A percentile compares a stretch with the other conserved stretches of the same genome.
Evolutionary conservation across 1,139 yeast genomes (phyloP).

Genomic region (Nakaseomyces bracarensis): DNA sequence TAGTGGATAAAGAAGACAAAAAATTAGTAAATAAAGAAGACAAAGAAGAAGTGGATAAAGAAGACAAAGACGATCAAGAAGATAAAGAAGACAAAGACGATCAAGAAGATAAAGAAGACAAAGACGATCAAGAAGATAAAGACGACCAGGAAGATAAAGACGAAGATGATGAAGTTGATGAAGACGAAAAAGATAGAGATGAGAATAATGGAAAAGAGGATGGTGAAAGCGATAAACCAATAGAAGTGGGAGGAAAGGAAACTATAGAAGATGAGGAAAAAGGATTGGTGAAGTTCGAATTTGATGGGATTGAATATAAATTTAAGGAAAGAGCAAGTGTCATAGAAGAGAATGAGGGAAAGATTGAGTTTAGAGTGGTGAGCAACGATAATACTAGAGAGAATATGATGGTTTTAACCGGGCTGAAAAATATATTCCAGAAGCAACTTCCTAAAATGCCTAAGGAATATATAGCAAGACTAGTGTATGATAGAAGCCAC

Average conservation of each 20-base stretch:
- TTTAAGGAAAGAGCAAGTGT: constrained; percentile 92
- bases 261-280: constrained; percentile 34
- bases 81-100: constrained; percentile 9
- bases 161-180: constrained; percentile 31
- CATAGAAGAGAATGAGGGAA: constrained; percentile 82
- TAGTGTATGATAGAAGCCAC: constrained; percentile 91
- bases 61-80: no score
- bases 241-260: constrained; percentile 23
- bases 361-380: constrained; percentile 90
- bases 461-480: constrained; percentile 84
- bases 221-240: constrained; percentile 17
- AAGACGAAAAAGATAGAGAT: constrained; percentile 29
- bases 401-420: constrained; percentile 84
- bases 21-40: no score
- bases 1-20: constrained; percentile 19
- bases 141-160: constrained; percentile 26
- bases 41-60: not conserved
- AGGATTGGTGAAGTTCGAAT: constrained; percentile 45
- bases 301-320: constrained; percentile 75
- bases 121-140: constrained; percentile 12
- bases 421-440: constrained; percentile 90
- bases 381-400: constrained; percentile 88
- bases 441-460: constrained; percentile 99
- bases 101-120: constrained; percentile 22
- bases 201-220: not conserved